phyloP scores from a whole-genome alignment of 345 rosid genomes.

The Citrus sp. region DNA sequence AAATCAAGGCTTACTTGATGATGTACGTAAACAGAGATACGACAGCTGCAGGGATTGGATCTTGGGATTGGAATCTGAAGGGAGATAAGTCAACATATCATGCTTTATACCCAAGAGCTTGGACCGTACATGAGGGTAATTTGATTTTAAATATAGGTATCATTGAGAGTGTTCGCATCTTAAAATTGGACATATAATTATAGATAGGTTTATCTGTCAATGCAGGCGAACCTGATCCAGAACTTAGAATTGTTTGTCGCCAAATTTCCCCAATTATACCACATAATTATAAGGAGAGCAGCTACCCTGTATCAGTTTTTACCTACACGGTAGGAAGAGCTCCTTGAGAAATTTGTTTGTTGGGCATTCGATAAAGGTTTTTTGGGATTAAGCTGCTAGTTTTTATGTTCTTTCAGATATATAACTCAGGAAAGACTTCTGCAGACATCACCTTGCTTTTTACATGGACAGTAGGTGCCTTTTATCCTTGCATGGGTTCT shows the following conservation, averaged over 20 bases:
- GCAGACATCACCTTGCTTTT: constrained; percentile 83
- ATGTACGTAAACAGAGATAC: constrained; percentile 44
- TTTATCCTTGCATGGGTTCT: not conserved
- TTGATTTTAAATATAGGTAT: constrained; percentile 3
- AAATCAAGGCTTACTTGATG: constrained; percentile 15
- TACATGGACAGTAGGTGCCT: constrained; percentile 84
- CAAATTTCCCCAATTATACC: constrained; percentile 94
- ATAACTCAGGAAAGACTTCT: constrained; percentile 60
- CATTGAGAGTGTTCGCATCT: not conserved
- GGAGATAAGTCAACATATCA: constrained; percentile 82
- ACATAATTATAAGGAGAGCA: constrained; percentile 89
- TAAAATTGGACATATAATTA: not conserved
- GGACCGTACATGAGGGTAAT: constrained; percentile 92
- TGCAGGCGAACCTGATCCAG: constrained; percentile 95
- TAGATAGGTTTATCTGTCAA: constrained; percentile 4
- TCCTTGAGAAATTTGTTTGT: not conserved
- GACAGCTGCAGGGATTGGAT: constrained; percentile 60
- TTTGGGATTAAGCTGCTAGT: constrained; percentile 22
- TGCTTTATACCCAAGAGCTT: constrained; percentile 94
- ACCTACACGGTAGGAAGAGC: constrained; percentile 65
- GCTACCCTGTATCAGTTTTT: constrained; percentile 82
- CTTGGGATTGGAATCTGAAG: constrained; percentile 94
- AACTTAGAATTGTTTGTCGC: constrained; percentile 76
- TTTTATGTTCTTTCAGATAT: constrained; percentile 43
- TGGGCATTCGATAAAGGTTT: not conserved